Percentiles rank a stretch among this genome's conserved stretches.
Conservation (phyloP, 345 rosid genomes). For the Durio zibethinus region DNA sequence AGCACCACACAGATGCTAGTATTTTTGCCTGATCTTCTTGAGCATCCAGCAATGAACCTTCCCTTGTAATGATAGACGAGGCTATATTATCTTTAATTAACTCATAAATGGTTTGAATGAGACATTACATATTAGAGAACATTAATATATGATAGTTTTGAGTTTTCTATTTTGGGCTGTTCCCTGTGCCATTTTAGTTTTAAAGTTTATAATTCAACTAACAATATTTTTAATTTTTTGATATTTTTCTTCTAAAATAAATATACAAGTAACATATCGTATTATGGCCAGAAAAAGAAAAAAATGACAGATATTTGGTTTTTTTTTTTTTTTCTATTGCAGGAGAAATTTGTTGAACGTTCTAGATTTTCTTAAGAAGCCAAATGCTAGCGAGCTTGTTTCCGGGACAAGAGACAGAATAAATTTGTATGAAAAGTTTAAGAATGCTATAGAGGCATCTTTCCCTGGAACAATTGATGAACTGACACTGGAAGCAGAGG, state of each 20-base stretch:
- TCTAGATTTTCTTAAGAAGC: slow-evolving; percentile 77
- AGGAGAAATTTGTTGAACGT: slow-evolving; percentile 89
- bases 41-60: not conserved
- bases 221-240: not conserved
- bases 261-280: not conserved
- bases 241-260: not conserved
- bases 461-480: slow-evolving; percentile 62
- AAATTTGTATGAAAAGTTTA: slow-evolving; percentile 72
- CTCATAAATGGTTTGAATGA: not conserved
- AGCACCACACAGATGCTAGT: too few relatives aligned
- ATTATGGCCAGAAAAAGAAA: not conserved
- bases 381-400: slow-evolving; percentile 76
- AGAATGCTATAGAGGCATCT: slow-evolving; percentile 55
- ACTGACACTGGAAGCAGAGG: slow-evolving; percentile 54
- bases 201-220: not conserved
- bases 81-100: not conserved
- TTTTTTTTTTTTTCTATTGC: slow-evolving; percentile 21
- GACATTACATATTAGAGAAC: not conserved
- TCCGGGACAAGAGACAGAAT: slow-evolving; percentile 85
- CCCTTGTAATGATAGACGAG: not conserved
- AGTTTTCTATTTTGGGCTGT: not conserved
- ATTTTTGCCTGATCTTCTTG: not conserved
- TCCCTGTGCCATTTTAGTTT: not conserved
- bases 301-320: not conserved
- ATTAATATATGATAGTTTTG: not conserved